Base-by-base conservation (phyloP, 345 rosid genomes). In the Ricinus communis region DNA sequence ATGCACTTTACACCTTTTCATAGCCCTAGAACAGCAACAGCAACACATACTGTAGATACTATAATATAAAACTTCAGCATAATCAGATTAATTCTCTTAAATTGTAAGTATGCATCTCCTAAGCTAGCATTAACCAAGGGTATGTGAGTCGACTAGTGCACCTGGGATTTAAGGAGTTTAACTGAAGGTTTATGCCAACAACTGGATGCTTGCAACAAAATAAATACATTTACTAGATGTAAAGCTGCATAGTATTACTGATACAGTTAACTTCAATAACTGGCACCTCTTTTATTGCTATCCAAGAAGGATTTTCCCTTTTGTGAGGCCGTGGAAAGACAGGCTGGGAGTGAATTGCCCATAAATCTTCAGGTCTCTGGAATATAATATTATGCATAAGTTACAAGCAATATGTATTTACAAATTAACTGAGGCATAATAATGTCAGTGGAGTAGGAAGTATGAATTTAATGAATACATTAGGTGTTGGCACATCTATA, bases 311-410 rank as follows among this genome's bases (percentile, higher is more conserved):
- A 83, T 78, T 86, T 51, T 87, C 73, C 81, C 70, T 89, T 76
- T 79, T 87, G 82, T 95, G 99, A 80, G 99, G 97, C 62, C 85
- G 84, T 54, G 99, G 93, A 71, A 82, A 82, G 64, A 87, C 96
- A 18, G 90, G 89, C 58, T 71, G 81, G 67, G 99, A 90, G 80
- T 95, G 88, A 79, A 86, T 66, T 76, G 91, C 93, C 97, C 97
- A 95, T 81, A 95, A 77, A 82, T 95, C 97, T 65, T 95, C 97
- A 1, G 97, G 97, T 71, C 85, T 88, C 97, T 95, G 81, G 70
- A 83, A 82, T 65, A 87, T 62, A 73, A 68, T 51, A 69, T 47
- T 31, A 55, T 54, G 53, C 46, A 46, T 49, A 52, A 70, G 47
- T 56, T 73, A 21, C 60, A 70, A 74, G 70, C n/a, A n/a, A n/a